Conservation (phyloP, 1,139 yeast genomes). For the Debaryomyces singareniensis region DNA sequence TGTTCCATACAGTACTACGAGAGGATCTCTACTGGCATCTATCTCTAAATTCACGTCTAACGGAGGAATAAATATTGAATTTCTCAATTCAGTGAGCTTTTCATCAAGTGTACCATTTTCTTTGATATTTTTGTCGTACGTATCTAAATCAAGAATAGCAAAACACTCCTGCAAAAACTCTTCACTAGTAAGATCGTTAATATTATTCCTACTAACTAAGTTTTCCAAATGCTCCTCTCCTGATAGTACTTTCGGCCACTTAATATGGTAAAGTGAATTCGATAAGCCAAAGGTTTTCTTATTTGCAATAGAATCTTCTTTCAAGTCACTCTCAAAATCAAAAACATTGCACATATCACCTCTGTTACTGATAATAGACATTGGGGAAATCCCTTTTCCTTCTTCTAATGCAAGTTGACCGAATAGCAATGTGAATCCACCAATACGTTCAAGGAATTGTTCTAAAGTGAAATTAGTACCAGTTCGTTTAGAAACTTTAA, state of each 20-base stretch:
- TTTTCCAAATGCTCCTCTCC: conserved; percentile 45
- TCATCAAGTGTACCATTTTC: conserved; percentile 18
- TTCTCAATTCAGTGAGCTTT: conserved; percentile 40
- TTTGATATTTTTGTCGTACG: conserved; percentile 25
- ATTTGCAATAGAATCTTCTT: conserved; percentile 7
- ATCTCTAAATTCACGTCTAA: conserved; percentile 5
- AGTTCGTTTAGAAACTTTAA: not conserved
- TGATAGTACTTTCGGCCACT: conserved; percentile 65
- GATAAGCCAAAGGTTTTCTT: conserved; percentile 48
- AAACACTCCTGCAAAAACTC: conserved; percentile 48
- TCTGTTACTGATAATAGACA: conserved; percentile 48
- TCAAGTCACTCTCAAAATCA: conserved; percentile 7
- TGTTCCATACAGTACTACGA: conserved; percentile 56
- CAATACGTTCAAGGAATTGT: conserved; percentile 44
- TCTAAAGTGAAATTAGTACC: conserved; percentile 5
- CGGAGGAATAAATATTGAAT: conserved; percentile 72
- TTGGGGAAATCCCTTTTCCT: conserved; percentile 23
- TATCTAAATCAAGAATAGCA: conserved; percentile 43
- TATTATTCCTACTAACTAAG: conserved; percentile 25
- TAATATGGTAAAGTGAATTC: conserved; percentile 53
- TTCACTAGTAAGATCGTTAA: conserved; percentile 23
- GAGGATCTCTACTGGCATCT: conserved; percentile 32
- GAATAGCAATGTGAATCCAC: conserved; percentile 79
- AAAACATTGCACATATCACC: conserved; percentile 35
- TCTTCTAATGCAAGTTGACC: conserved; percentile 44